Base-by-base conservation (phyloP, 257 asterid genomes). In the Solanum ossicruentum region DNA sequence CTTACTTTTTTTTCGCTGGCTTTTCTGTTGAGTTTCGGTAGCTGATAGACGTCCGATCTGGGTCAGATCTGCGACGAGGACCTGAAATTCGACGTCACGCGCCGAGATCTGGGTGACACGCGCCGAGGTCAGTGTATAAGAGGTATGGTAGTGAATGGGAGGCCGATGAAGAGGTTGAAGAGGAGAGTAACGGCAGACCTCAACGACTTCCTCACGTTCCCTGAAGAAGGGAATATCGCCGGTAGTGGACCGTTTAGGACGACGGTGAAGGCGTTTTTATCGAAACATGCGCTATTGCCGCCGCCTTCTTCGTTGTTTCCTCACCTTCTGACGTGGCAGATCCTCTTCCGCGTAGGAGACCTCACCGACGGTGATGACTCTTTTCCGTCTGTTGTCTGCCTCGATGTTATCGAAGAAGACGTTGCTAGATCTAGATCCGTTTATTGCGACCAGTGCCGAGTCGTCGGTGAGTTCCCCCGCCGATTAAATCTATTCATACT, bases 401-500 rank as follows among this genome's bases (percentile, higher is more conserved):
- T 94, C 7, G 98, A 96, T 86, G 93, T 96, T 75, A 94, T 96
- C 81, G 99, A 96, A 87, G 99, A 96, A 90, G 98, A 96, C 70
- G 99, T 96, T 15, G 87, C 92, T 65, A 94, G 98, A 92, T 93
- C 98, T 90, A 93, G 96, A 91, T 92, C 97, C 78, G 88, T 93
- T 79, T 96, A 96, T 83, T 96, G 99, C 88, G 99, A 96, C 93
- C 99, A 95, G 91, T 96, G 99, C 86, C 96, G 98, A 60, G 99
- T 96, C 83, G 99, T 96, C 72, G 99, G 99, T 95, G 96, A 95
- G 98, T 94, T 89, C 45, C 83, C 85, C 52, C 88, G 26, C 88
- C 84, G 90, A 89, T 28, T 67, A 67, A 32, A 67, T 67, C 75
- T 28, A 16, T 32, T 65, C 72, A 26, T 65, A 65, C 45, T 65